Conservation (phyloP, 2,329 filamentous ascomycete species). For the Erysiphe pisi region DNA sequence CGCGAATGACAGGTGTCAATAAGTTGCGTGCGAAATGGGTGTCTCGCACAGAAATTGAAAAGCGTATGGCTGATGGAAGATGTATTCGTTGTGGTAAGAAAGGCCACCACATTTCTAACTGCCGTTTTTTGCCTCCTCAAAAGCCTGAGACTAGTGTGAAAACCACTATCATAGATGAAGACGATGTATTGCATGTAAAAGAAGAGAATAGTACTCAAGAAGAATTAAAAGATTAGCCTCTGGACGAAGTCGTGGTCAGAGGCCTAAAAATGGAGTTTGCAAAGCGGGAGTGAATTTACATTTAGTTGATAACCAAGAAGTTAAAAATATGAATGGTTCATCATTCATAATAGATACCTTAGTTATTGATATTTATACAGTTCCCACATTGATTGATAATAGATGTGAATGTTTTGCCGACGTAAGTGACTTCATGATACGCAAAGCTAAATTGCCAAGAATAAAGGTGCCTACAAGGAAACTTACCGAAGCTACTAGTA, state of each 20-base stretch:
- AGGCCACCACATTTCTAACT: background rate
- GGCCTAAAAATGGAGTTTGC: background rate
- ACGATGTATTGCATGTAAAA: background rate
- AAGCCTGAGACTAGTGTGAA: background rate
- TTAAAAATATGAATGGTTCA: background rate
- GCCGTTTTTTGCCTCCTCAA: background rate
- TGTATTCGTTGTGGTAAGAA: background rate
- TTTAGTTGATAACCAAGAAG: background rate
- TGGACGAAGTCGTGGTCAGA: background rate
- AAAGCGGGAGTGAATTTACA: background rate
- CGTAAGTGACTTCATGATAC: background rate
- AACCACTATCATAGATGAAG: background rate
- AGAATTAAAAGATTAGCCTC: background rate
- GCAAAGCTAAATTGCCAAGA: constrained; percentile 9
- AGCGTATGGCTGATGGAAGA: background rate
- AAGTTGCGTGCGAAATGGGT: constrained; percentile 15
- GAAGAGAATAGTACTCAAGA: background rate
- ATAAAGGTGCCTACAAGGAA: background rate
- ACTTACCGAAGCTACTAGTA: background rate
- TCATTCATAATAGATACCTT: constrained; percentile 25
- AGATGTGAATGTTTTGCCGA: background rate
- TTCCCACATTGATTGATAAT: constrained; percentile 22
- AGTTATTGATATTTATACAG: background rate
- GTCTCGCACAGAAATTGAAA: background rate
- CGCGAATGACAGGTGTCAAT: constrained; percentile 13